Base-by-base conservation (phyloP, 805 yeast genomes). In the Candida tibetensis region DNA sequence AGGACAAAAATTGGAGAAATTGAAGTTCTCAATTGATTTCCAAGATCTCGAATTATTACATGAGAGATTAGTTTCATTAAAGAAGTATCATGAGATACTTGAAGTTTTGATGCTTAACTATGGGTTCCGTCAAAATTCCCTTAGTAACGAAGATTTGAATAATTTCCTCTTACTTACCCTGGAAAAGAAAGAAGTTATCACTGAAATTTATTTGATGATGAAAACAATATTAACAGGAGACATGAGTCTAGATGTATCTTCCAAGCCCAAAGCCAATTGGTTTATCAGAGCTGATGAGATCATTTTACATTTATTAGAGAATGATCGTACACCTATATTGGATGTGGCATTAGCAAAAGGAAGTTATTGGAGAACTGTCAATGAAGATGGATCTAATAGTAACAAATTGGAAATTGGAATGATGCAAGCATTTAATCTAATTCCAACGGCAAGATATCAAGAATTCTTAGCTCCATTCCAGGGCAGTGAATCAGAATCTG, bases 11-110 rank as follows among this genome's bases (percentile, higher is more conserved):
- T 66, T 86, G 21, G 81, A 81, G 39, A 82, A 83, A 46, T 63
- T 88, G 52, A 66, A 80, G 29, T 69, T 90, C 45, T 77, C 87
- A 3, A 75, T 85, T 21, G 90, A 87, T 53, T 74, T 84, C 54
- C 77, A 77, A 26, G 83, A 87, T 46, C 56, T 81, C 28, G 42
- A 61, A 0, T 69, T 73, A 2, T 66, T 85, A 14, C 65, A 74
- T 25, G 55, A 57, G 4, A 64, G 79, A 27, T 68, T 86, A 22
- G 52, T 57, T 16, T 46, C 51, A 2, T 58, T 86, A 28, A 89
- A 81, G 47, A 48, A 58, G 2, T 75, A 78, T 29, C 57, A 76
- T 38, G 45, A 58, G 4, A 61, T 66, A 4, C 57, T 82, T 28
- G 50, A 54, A 3, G 48, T 54, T 4, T 59, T 83, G 33, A 60